Conservation (phyloP, 768 basidiomycete species). For the Mycena leptocephala region DNA sequence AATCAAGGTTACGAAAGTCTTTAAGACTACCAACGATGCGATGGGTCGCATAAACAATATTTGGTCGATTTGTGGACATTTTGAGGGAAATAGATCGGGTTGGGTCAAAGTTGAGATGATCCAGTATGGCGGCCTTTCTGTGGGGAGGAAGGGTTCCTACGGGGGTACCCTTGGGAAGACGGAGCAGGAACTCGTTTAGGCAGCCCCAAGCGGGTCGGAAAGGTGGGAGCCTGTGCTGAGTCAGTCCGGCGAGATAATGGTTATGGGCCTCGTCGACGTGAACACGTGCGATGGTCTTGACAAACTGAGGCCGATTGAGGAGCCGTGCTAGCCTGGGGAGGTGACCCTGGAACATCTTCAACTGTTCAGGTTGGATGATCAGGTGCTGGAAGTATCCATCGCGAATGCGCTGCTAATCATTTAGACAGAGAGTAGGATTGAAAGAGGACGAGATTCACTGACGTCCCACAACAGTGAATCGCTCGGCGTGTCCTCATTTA, state of each 20-base stretch:
- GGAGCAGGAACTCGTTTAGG: constrained; percentile 15
- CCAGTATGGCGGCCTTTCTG: constrained; percentile 33
- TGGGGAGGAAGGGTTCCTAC: constrained; percentile 42
- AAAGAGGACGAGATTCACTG: neutral
- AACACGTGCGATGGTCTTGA: constrained; percentile 24
- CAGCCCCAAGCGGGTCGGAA: constrained; percentile 45
- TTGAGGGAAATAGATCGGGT: constrained; percentile 24
- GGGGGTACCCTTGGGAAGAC: constrained; percentile 2
- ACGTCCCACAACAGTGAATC: constrained; percentile 37
- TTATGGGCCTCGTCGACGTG: constrained; percentile 45
- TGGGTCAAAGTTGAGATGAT: constrained; percentile 27
- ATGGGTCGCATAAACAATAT: constrained; percentile 49
- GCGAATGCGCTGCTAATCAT: constrained; percentile 11
- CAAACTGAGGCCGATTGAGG: constrained; percentile 22
- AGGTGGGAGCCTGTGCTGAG: constrained; percentile 36
- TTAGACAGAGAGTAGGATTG: neutral
- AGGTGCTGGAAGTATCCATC: constrained; percentile 28
- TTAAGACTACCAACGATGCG: constrained; percentile 36
- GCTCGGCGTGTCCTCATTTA: constrained; percentile 41
- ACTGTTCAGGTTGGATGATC: constrained; percentile 40
- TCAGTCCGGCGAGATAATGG: constrained; percentile 38
- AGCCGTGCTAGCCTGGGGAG: constrained; percentile 34
- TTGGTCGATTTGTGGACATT: constrained; percentile 44
- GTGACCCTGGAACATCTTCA: constrained; percentile 33
- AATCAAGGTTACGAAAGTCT: constrained; percentile 43